phyloP scores from a whole-genome alignment of 371 early-diverging fungal genomes.

The Catenaria anguillulae region DNA sequence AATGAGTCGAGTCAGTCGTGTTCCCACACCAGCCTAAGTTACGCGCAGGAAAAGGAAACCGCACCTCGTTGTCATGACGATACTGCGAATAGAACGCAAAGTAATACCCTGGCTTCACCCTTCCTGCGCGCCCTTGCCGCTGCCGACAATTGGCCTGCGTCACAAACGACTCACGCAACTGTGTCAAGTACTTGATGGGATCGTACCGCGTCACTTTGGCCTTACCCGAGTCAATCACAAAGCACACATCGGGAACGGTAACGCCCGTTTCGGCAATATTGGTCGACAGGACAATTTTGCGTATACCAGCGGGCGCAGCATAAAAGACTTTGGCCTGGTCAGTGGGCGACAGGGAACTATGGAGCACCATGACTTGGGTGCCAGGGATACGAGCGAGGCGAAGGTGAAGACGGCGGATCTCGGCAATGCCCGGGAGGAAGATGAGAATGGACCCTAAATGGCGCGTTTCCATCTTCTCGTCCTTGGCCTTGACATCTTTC shows the following conservation, averaged over 20 bases:
- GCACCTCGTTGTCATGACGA: slow-evolving; percentile 33
- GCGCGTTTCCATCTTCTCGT: too few relatives aligned
- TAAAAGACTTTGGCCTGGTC: slow-evolving; percentile 51
- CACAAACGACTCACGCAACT: slow-evolving; percentile 49
- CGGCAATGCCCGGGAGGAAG: slow-evolving; percentile 78
- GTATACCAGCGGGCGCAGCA: slow-evolving; percentile 35
- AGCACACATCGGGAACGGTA: slow-evolving; percentile 86
- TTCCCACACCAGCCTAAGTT: too few relatives aligned
- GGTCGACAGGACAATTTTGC: slow-evolving; percentile 80
- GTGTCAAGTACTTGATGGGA: slow-evolving; percentile 43
- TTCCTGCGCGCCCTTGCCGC: slow-evolving; percentile 84
- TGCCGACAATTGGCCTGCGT: slow-evolving; percentile 75
- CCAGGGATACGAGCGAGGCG: slow-evolving; percentile 14
- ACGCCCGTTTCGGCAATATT: slow-evolving; percentile 93
- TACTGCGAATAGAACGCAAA: slow-evolving; percentile 49
- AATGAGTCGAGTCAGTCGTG: too few relatives aligned
- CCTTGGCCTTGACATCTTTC: too few relatives aligned
- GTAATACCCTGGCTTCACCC: slow-evolving; percentile 66
- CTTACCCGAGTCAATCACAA: slow-evolving; percentile 90
- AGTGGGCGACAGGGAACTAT: slow-evolving; percentile 56
- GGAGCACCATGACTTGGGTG: slow-evolving; percentile 32
- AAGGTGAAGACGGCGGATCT: slow-evolving; percentile 26
- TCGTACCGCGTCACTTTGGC: slow-evolving; percentile 65
- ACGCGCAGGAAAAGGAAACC: too few relatives aligned
- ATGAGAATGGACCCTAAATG: slow-evolving; percentile 74